A percentile compares a stretch with the other conserved stretches of the same genome.
These are phyloP conservation scores for Remersonia thermophila DNA, from an alignment of 2,329 filamentous ascomycete species.

Conservation along the genomic window DNA sequence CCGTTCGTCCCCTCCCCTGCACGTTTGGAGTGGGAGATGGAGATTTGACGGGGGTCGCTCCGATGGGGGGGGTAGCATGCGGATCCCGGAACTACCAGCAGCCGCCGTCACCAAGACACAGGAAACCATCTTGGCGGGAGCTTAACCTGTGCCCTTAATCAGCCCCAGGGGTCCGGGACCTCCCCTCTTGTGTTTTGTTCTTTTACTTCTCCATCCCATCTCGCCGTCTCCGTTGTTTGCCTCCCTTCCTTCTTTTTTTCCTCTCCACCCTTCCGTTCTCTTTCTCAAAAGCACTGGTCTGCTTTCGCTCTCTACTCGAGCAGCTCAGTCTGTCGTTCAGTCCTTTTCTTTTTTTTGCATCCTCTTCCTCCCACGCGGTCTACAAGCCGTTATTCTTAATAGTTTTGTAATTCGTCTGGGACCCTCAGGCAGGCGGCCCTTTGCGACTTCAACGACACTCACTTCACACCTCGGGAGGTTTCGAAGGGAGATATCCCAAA, in stretches of 20 bases:
- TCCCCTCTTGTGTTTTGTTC: not conserved
- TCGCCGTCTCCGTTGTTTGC: not conserved
- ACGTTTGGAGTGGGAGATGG: no score
- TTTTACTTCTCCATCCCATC: not conserved
- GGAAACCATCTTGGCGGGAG: slow-evolving; percentile 13
- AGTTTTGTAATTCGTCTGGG: slow-evolving; percentile 17
- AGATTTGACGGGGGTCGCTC: no score
- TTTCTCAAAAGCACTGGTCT: slow-evolving; percentile 40
- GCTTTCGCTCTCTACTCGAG: slow-evolving; percentile 26
- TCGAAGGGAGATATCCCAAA: slow-evolving; percentile 17
- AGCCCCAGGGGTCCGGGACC: no score
- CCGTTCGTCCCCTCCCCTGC: no score
- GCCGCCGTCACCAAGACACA: slow-evolving; percentile 12
- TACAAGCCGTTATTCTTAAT: slow-evolving; percentile 13
- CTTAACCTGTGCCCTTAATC: no score
- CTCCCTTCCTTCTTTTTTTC: slow-evolving; percentile 8
- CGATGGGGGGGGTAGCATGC: slow-evolving; percentile 5
- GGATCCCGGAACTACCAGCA: slow-evolving; percentile 18
- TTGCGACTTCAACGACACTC: slow-evolving; percentile 20
- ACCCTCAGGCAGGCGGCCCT: slow-evolving; percentile 12
- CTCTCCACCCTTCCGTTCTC: slow-evolving; percentile 10
- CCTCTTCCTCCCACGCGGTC: no score
- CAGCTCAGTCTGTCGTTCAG: slow-evolving; percentile 18
- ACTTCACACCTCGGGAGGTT: slow-evolving; percentile 13
- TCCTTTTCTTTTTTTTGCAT: not conserved